phyloP scores from a whole-genome alignment of 768 basidiomycete genomes.

The Candolleomyces efflorescens region DNA sequence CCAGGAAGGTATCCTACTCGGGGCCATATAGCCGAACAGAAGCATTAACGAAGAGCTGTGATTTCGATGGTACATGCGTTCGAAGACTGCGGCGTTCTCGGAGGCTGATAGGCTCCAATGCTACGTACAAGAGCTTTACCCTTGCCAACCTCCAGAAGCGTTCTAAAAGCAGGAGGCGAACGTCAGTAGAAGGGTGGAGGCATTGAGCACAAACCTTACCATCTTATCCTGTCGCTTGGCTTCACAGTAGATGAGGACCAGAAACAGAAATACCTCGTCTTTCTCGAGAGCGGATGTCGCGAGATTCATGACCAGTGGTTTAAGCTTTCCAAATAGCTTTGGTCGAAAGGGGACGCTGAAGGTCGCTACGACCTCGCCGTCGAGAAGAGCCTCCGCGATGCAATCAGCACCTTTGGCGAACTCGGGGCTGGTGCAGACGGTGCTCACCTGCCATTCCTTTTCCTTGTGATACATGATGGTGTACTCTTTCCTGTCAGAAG shows the following conservation, averaged over 20 bases:
- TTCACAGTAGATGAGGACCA: slow-evolving; percentile 37
- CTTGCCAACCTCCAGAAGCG: slow-evolving; percentile 10
- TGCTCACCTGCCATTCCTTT: slow-evolving; percentile 41
- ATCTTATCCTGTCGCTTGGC: slow-evolving; percentile 34
- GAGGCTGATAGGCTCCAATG: not conserved
- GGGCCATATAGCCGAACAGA: too few relatives aligned
- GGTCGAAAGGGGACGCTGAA: slow-evolving; percentile 45
- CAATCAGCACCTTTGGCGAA: not conserved
- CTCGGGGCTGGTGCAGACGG: not conserved
- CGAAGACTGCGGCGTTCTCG: not conserved
- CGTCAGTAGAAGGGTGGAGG: not conserved
- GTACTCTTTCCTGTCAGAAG: slow-evolving; percentile 39
- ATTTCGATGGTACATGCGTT: not conserved
- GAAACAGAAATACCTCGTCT: slow-evolving; percentile 37
- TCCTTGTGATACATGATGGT: slow-evolving; percentile 37
- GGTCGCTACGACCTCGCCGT: slow-evolving; percentile 30
- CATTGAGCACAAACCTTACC: slow-evolving; percentile 17
- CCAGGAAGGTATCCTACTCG: too few relatives aligned
- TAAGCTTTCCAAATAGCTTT: slow-evolving; percentile 41
- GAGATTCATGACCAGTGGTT: slow-evolving; percentile 35
- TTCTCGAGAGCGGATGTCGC: slow-evolving; percentile 34
- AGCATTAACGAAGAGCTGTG: not conserved
- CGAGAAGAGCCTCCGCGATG: slow-evolving; percentile 15
- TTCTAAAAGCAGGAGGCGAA: not conserved
- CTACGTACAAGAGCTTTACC: not conserved